Percentiles rank a stretch among this genome's conserved stretches.
Evolutionary conservation across 2,329 filamentous ascomycete species (phyloP).

Genomic region (Endocalyx cinctus): DNA sequence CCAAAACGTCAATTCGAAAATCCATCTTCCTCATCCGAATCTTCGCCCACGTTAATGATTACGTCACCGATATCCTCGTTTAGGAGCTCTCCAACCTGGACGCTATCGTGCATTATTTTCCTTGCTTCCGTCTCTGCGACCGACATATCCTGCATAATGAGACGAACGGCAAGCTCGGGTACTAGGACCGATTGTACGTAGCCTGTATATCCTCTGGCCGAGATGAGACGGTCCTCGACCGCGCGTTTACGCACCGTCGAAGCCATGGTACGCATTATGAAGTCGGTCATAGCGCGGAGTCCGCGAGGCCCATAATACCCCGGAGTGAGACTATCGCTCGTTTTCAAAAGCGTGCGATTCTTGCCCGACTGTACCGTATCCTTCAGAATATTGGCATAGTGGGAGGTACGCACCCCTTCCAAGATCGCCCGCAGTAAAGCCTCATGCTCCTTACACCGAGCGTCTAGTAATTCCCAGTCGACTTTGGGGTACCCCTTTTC

Average conservation of each 20-base stretch:
- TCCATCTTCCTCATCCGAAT: conserved; percentile 12
- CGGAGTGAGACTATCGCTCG: conserved; percentile 56
- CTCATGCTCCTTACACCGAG: conserved; percentile 54
- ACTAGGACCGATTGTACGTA: conserved; percentile 75
- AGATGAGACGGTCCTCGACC: conserved; percentile 60
- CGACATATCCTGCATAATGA: conserved; percentile 54
- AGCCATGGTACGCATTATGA: conserved; percentile 58
- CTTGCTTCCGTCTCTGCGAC: conserved; percentile 39
- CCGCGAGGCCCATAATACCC: conserved; percentile 84
- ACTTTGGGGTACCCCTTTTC: conserved; percentile 64
- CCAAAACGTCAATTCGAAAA: too few species aligned
- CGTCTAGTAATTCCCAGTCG: conserved; percentile 59
- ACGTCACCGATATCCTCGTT: conserved; percentile 60
- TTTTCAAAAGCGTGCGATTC: conserved; percentile 56
- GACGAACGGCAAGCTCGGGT: conserved; percentile 57
- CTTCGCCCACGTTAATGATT: conserved; percentile 28
- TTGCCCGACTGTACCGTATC: conserved; percentile 52
- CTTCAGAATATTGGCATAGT: conserved; percentile 56
- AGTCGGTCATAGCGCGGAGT: conserved; percentile 65
- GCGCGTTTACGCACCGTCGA: conserved; percentile 57
- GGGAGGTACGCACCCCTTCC: conserved; percentile 47
- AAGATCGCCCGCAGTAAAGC: conserved; percentile 55
- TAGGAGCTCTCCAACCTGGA: conserved; percentile 61
- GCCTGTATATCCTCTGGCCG: conserved; percentile 59
- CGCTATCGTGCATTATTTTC: conserved; percentile 61